These are phyloP conservation scores for Trichophyton mentagrophytes DNA, from an alignment of 2,329 filamentous ascomycete genomes.

Conservation along the genomic window DNA sequence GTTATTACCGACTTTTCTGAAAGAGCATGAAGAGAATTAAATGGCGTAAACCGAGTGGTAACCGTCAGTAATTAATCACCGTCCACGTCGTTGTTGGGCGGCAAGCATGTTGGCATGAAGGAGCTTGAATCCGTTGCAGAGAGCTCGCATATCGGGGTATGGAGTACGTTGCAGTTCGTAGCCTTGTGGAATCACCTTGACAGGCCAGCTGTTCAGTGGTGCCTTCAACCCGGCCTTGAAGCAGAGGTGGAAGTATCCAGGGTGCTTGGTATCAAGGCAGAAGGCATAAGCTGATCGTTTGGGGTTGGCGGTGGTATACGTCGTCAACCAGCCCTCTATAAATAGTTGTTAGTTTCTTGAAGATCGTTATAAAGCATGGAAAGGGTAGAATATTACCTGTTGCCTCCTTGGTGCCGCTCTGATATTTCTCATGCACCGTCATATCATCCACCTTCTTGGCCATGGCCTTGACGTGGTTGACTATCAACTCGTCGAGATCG, in stretches of 20 bases:
- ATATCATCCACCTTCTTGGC: conserved; percentile 94
- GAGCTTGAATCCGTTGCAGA: conserved; percentile 96
- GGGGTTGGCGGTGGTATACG: conserved; percentile 92
- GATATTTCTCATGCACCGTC: conserved; percentile 88
- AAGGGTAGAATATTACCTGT: conserved; percentile 55
- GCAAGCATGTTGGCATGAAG: conserved; percentile 55
- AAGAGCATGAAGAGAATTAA: neutral
- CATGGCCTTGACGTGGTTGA: conserved; percentile 96
- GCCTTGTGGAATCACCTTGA: conserved; percentile 84
- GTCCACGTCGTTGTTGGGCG: conserved; percentile 9
- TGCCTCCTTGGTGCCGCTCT: conserved; percentile 63
- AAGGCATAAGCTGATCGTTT: conserved; percentile 89
- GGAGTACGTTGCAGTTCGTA: conserved; percentile 80
- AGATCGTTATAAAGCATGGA: neutral
- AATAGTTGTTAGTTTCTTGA: neutral
- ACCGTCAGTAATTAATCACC: neutral
- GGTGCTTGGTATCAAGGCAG: conserved; percentile 82
- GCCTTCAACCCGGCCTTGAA: conserved; percentile 81
- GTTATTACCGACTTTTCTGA: neutral
- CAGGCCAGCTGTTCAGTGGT: conserved; percentile 62
- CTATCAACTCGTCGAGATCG: conserved; percentile 93
- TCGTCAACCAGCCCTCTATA: conserved; percentile 84
- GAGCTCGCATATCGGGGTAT: conserved; percentile 86
- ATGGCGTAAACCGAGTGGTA: neutral
- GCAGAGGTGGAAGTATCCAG: conserved; percentile 89